These are phyloP conservation scores for Chrysoporthe cubensis DNA, from an alignment of 2,329 filamentous ascomycete species.

Conservation along the genomic window DNA sequence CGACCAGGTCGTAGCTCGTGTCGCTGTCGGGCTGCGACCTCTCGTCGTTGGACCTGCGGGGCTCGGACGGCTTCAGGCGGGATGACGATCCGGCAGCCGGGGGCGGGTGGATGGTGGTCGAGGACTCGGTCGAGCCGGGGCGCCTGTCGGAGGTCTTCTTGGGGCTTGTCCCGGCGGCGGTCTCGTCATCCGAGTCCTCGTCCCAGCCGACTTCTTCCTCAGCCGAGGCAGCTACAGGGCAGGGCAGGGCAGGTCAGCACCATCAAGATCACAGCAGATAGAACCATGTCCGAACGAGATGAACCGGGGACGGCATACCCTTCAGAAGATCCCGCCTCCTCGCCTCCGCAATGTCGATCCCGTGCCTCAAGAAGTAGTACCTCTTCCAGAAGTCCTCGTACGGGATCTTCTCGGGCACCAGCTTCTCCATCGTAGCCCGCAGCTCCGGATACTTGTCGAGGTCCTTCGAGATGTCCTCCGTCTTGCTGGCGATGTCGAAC, in stretches of 20 bases:
- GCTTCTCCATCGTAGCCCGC: constrained; percentile 86
- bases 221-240: constrained; percentile 61
- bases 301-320: constrained; percentile 58
- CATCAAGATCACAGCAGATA: constrained; percentile 29
- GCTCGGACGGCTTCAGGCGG: constrained; percentile 64
- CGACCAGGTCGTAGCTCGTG: constrained; percentile 92
- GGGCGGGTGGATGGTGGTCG: constrained; percentile 63
- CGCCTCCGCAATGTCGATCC: constrained; percentile 91
- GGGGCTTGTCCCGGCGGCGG: constrained; percentile 36
- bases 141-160: constrained; percentile 38
- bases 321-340: constrained; percentile 87
- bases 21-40: constrained; percentile 93
- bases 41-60: constrained; percentile 81
- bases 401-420: constrained; percentile 90
- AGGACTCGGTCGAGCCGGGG: constrained; percentile 58
- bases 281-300: constrained; percentile 4
- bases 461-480: constrained; percentile 79
- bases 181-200: constrained; percentile 55
- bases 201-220: constrained; percentile 74
- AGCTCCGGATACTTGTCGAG: constrained; percentile 86
- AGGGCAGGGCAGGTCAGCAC: constrained; percentile 40
- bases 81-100: constrained; percentile 40
- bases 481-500: constrained; percentile 85
- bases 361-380: constrained; percentile 93
- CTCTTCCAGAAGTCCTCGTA: constrained; percentile 91